Evolutionary conservation across 2,329 filamentous ascomycete species (phyloP), one percentile per base, ranked within the genome.

Genomic region (Fusarium sp.): DNA sequence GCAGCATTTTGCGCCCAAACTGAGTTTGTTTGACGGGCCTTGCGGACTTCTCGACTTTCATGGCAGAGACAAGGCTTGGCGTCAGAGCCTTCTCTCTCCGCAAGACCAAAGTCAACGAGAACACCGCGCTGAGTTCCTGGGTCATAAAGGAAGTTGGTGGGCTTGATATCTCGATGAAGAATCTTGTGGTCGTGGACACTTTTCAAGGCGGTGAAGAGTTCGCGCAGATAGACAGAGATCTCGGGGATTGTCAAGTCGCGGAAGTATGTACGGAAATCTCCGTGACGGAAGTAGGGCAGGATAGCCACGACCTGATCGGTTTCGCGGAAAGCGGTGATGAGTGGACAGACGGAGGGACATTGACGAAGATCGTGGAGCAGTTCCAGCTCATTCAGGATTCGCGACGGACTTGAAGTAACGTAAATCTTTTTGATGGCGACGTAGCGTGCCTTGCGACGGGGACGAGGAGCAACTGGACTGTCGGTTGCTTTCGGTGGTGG

Each of bases 391-490:
- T 99, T 99, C 75, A 97, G 88, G 71, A 99, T 98, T 44, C 96
- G 92, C 26, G 90, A 86, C 0, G 96, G 96, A 70, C 94, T 97
- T 65, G 94, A 97, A 1, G 96, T 99, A 68, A 98, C 96, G 78
- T 99, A 99, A 72, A 99, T 99, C 82, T 99, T 99, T 82, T 99
- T 99, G 79, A 99, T 92, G 20, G 96, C 96, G 65, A 99, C 96
- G 75, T 91, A 98, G 76, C 91, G 92, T 23, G 91, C 68, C 52
- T 70, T 76, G 40, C 75, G 72, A 45, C 75, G 75, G 7, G 73
- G 70, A 20, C 69, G 70, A 42, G 74, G 73, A 30, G 77, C 76
- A 20, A 65, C 59, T 14, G 47, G 79, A 40, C 82, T 46, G 73
- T 79, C 44, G 73, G 78, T 72, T 77, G 83, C 74, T 75, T 88